Base-by-base conservation (phyloP, 129 eudicot genomes). In the Solidago caesia region DNA sequence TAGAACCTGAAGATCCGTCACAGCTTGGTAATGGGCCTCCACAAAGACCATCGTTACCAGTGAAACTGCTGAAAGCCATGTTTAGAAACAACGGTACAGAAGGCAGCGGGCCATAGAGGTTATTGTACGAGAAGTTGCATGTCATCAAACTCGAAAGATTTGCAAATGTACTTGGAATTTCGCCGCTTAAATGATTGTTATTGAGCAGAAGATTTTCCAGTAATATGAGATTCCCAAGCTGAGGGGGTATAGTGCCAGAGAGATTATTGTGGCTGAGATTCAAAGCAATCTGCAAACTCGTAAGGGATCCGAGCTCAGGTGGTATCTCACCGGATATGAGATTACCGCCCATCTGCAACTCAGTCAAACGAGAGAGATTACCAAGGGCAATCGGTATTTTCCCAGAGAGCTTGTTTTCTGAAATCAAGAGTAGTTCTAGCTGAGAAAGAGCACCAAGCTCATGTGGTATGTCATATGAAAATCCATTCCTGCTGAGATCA, bases 311-410 rank as follows among this genome's bases (percentile, higher is more conserved):
- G 62, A 95, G 70, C 80, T 89, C 86, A 5, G 84, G 59, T 12
- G 99, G 99, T 45, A 95, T 95, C 41, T 73, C 80, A 53, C 97
- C 97, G 2, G 92, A 89, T n/a, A 95, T 52, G 3, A 41, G 56
- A 68, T 95, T 95, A 13, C 97, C 96, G 7, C 99, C 95, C 94
- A 95, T 95, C 47, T 95, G 99, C 67, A 95, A 75, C 85, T 91
- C 99, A 0, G 89, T 85, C 76, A 95, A 67, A 56, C 73, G 97
- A 13, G 97, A 82, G 64, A 95, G 92, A 58, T 91, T 87, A 9
- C 97, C 91, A 4, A 95, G 56, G n/a, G 88, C 87, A 26, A 81
- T 77, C 0, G 99, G 99, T 52, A 95, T 83, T 64, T 53, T 57
- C 47, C 99, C 99, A 10, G 92, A 77, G 43, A 95, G 88, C 80